Base-by-base conservation (phyloP, 108 stramenopile genomes). In the Discostella stelligeroides region DNA sequence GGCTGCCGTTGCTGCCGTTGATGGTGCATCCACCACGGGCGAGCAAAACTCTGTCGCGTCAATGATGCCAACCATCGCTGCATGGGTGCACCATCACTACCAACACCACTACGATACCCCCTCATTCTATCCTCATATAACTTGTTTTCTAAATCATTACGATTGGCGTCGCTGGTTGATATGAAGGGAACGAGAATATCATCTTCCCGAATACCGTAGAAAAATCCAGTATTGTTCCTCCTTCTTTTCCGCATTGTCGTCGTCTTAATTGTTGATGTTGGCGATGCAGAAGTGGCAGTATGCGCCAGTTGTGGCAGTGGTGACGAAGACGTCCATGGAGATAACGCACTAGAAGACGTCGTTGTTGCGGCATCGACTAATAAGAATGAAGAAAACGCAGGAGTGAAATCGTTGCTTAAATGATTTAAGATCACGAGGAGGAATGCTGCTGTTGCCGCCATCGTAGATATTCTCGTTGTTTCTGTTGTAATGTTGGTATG, bases 211-310 rank as follows among this genome's bases (percentile, higher is more conserved):
- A 79, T 65, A 10, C 82, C 82, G 37, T 82, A 82, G 38, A 79
- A 82, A 66, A 82, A 82, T 7, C 82, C 82, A 11, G 76, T 79
- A 30, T 82, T 79, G 59, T 82, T 82, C 73, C 70, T 72, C 42
- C 82, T 58, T 25, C 48, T 7, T 14, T 7, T 27, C 34, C 34
- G 34, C 34, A 34, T 34, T 34, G 34, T 6, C 34, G 34, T 6
- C 34, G 34, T n/a, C n/a, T n/a, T 5, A 34, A 6, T 34, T 6
- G 34, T 5, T 34, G 34, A 3, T 34, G 34, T 34, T 3, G 34
- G 3, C 6, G 34, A 34, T 34, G 6, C 3, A 34, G 34, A 5
- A 34, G 34, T 34, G 6, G 34, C 6, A 34, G 34, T 34, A 6
- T 34, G 34, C 34, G 34, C 5, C 6, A 34, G 6, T 34, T 34